Percentiles rank a stretch among this genome's conserved stretches.
Evolutionary conservation across 148 eudicot genomes (phyloP).

Genomic region (Rhododendron vialii): DNA sequence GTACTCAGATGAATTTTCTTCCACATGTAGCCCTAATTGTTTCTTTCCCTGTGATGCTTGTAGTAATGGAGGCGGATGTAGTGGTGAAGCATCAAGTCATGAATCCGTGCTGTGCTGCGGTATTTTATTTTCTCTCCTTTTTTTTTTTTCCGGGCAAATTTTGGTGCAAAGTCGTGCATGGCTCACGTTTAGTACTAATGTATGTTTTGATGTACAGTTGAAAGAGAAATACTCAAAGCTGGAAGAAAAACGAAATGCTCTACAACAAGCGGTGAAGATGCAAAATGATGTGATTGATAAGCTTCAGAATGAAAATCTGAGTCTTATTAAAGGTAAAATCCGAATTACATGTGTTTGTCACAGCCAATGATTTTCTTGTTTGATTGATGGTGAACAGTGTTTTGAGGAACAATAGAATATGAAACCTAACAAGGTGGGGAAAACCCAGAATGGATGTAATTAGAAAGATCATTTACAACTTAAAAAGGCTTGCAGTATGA

Average conservation of each 20-base stretch:
- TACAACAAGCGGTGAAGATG: slow-evolving; percentile 9
- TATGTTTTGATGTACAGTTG: slow-evolving; percentile 8
- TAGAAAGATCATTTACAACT: not conserved
- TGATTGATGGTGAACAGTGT: not conserved
- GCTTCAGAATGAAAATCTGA: slow-evolving; percentile 10
- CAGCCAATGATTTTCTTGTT: not conserved
- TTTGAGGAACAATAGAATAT: not conserved
- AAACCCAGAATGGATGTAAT: not conserved
- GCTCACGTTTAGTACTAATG: not conserved
- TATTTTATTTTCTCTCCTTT: not conserved
- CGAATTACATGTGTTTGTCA: not conserved
- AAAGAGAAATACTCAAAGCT: slow-evolving; percentile 19
- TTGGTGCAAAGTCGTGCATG: not conserved
- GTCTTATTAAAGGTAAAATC: slow-evolving; percentile 12
- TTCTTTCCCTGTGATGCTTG: not conserved
- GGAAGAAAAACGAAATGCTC: not conserved
- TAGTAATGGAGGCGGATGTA: slow-evolving; percentile 4
- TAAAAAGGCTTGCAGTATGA: not conserved
- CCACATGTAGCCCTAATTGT: too few relatives aligned
- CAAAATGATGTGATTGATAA: slow-evolving; percentile 8
- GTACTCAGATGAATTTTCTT: too few relatives aligned
- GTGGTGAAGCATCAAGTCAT: not conserved
- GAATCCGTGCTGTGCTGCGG: slow-evolving; percentile 14
- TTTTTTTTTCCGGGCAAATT: not conserved
- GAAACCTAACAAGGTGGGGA: not conserved